These are phyloP conservation scores for Esteya vermicola DNA, from an alignment of 2,329 filamentous ascomycete species.

Conservation along the genomic window DNA sequence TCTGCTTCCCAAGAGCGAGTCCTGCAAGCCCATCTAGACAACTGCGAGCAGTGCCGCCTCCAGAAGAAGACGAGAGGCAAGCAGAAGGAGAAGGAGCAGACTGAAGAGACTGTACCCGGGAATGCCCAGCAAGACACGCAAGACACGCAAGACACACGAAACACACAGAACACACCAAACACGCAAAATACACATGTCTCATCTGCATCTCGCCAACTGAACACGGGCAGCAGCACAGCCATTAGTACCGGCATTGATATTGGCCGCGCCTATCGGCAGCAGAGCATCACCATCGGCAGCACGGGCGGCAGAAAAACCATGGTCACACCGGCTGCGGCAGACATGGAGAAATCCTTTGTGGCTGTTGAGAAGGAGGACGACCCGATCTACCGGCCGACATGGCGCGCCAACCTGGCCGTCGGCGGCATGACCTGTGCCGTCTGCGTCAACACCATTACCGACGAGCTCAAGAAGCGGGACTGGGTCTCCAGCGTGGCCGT, in stretches of 20 bases:
- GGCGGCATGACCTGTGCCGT: constrained; percentile 62
- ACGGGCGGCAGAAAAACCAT: neutral
- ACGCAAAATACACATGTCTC: too few species aligned
- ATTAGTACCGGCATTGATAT: neutral
- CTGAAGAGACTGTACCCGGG: neutral
- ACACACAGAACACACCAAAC: too few species aligned
- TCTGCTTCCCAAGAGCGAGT: constrained; percentile 1
- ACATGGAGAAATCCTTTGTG: constrained; percentile 16
- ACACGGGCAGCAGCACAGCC: neutral
- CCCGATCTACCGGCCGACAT: constrained; percentile 19
- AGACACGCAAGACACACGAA: too few species aligned
- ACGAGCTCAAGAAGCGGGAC: constrained; percentile 39
- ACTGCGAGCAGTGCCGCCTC: constrained; percentile 27
- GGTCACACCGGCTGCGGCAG: neutral
- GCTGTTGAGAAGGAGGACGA: constrained; percentile 20
- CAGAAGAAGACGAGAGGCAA: constrained; percentile 1
- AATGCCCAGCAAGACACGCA: neutral
- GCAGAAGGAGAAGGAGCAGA: neutral
- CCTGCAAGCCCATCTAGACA: constrained; percentile 22
- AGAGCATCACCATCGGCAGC: neutral
- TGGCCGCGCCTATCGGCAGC: neutral
- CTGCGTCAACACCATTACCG: constrained; percentile 49
- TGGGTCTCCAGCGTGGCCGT: constrained; percentile 46
- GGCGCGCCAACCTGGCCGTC: constrained; percentile 42
- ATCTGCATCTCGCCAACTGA: too few species aligned